These are phyloP conservation scores for Solanum bukasovii DNA, from an alignment of 257 asterid species.

Conservation along the genomic window DNA sequence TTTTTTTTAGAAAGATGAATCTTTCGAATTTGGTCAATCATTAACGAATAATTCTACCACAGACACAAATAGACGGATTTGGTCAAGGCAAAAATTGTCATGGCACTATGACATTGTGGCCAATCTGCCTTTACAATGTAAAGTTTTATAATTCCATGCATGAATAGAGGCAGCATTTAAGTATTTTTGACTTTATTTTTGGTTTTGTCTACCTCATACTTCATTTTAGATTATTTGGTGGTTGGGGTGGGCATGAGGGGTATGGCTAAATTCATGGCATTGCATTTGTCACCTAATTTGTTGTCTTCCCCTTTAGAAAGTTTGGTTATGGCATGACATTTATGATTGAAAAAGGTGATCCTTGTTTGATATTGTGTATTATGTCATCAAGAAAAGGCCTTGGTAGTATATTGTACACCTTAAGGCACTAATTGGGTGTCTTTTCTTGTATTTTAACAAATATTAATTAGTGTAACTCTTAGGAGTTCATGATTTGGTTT, in stretches of 20 bases:
- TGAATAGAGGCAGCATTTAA: not conserved
- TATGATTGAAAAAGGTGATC: not conserved
- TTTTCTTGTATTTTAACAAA: not conserved
- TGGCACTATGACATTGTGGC: not conserved
- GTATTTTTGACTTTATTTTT: not conserved
- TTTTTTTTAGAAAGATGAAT: not conserved
- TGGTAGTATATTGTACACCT: not conserved
- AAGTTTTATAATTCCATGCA: not conserved
- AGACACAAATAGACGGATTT: not conserved
- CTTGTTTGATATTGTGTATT: not conserved
- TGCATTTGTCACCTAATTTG: not conserved
- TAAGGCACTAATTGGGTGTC: not conserved
- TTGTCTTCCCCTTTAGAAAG: not conserved
- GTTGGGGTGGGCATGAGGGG: not conserved
- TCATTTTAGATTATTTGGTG: not conserved
- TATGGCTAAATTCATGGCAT: not conserved
- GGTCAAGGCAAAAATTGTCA: not conserved
- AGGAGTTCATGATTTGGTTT: not conserved
- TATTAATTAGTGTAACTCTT: not conserved
- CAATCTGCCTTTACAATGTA: not conserved
- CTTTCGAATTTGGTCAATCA: not conserved
- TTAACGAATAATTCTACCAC: not conserved
- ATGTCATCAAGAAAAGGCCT: not conserved
- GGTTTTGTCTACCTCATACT: not conserved
- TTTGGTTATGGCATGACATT: not conserved